phyloP scores from a whole-genome alignment of 345 rosid species.

The Eucalyptus virginea region DNA sequence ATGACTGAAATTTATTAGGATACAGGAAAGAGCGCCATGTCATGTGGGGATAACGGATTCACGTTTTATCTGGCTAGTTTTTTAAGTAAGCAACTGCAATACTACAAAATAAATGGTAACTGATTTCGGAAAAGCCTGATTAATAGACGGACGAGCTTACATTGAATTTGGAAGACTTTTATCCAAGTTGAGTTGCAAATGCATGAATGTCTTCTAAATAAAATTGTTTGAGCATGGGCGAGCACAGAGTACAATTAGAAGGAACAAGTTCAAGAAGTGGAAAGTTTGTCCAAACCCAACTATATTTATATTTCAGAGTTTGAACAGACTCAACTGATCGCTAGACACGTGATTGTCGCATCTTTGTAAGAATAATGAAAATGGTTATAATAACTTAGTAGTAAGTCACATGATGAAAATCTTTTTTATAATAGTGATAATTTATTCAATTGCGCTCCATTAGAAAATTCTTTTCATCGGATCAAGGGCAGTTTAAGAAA shows the following conservation, averaged over 20 bases:
- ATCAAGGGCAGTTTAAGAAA: not conserved
- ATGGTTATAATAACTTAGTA: not conserved
- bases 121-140: not conserved
- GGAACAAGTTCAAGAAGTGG: not conserved
- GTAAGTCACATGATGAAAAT: not conserved
- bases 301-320: not conserved
- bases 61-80: not conserved
- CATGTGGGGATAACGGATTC: not conserved
- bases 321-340: not conserved
- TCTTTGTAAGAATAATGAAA: not conserved
- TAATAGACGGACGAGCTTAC: not conserved
- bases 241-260: not conserved
- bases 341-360: not conserved
- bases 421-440: not conserved
- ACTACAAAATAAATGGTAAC: too few species aligned
- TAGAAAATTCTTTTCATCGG: not conserved
- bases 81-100: not conserved
- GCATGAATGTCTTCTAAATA: not conserved
- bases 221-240: not conserved
- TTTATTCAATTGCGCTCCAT: fast-evolving
- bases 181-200: not conserved
- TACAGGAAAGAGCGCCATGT: not conserved
- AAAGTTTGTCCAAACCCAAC: not conserved
- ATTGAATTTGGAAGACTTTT: not conserved
- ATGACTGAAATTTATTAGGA: not conserved